Evolutionary conservation across 768 basidiomycete species (phyloP), one percentile per base, ranked within the genome.

Genomic region (Hypholoma fasciculare): DNA sequence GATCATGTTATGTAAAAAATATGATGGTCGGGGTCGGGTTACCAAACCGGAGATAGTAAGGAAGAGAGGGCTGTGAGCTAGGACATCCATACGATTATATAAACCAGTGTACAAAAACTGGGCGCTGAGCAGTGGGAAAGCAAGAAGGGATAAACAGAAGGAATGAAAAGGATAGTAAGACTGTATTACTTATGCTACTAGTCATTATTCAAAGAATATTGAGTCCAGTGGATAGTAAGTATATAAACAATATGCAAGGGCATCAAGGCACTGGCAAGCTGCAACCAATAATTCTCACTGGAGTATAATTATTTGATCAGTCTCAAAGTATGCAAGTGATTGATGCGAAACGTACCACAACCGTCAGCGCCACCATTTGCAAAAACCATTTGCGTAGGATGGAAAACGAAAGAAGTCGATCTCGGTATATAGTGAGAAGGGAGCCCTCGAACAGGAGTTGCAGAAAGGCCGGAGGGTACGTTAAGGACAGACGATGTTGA

Each of bases 361-460:
- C 92, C 91, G 69, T 94, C 91, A 50, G 87, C 81, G 44, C 83
- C 82, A 8, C 91, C 91, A 14, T 87, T 69, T 16, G 84, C 89
- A 64, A 85, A 90, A 61, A 94, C 69, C 93, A 94, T 94, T 71
- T 95, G 90, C 60, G 84, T 79, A 12, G 93, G 92, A 68, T 95
- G 93, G 80, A 94, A 95, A 1, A 81, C 77, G 50, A 94, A 73
- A 30, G 88, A 86, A 44, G 83, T 86, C 57, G 73, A 75, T 60
- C 85, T 76, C 43, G 86, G 85, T 55, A 87, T 85, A 66, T 78
- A 88, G 8, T 83, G 75, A 23, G 84, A 85, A 7, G 84, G 82
- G 40, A 78, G 67, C 7, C 75, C 75, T 48, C 85, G 80, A n/a
- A 81, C 71, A n/a, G 85, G 84, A 49, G 79, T 80, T 11, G 78